A percentile compares a stretch with the other conserved stretches of the same genome.
These are phyloP conservation scores for Drechslerella coelobrocha DNA, from an alignment of 2,329 filamentous ascomycete species.

Conservation along the genomic window DNA sequence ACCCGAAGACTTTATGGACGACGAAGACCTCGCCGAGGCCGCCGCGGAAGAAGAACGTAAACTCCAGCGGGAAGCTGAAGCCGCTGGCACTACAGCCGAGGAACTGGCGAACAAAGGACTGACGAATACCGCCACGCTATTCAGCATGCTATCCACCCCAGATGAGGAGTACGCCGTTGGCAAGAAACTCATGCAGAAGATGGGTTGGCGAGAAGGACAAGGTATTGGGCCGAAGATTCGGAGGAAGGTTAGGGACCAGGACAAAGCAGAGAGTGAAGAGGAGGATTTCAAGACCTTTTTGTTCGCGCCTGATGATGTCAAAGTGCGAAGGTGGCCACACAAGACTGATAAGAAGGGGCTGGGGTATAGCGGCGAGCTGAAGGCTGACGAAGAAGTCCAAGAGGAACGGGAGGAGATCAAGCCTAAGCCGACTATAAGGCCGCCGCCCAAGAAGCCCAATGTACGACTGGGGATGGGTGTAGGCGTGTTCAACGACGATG, in stretches of 20 bases:
- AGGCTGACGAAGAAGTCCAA: slow-evolving; percentile 58
- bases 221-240: slow-evolving; percentile 87
- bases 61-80: slow-evolving; percentile 71
- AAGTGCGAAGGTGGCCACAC: slow-evolving; percentile 70
- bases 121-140: slow-evolving; percentile 60
- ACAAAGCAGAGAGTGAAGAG: slow-evolving; percentile 57
- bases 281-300: slow-evolving; percentile 67
- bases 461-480: slow-evolving; percentile 77
- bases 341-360: slow-evolving; percentile 76
- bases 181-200: slow-evolving; percentile 79
- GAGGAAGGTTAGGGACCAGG: slow-evolving; percentile 73
- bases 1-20: slow-evolving; percentile 96
- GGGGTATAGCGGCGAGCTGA: slow-evolving; percentile 68
- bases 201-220: slow-evolving; percentile 96
- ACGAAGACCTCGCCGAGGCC: slow-evolving; percentile 87
- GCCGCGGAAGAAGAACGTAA: slow-evolving; percentile 71
- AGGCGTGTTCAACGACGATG: slow-evolving; percentile 87
- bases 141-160: slow-evolving; percentile 71
- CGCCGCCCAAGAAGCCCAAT: slow-evolving; percentile 63
- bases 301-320: slow-evolving; percentile 83
- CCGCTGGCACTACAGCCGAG: slow-evolving; percentile 70
- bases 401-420: slow-evolving; percentile 61
- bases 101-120: slow-evolving; percentile 63
- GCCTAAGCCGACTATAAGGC: slow-evolving; percentile 53
- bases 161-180: slow-evolving; percentile 81